phyloP scores from a whole-genome alignment of 1,284 basidiomycete species.

The Rhodotorula sp. region DNA sequence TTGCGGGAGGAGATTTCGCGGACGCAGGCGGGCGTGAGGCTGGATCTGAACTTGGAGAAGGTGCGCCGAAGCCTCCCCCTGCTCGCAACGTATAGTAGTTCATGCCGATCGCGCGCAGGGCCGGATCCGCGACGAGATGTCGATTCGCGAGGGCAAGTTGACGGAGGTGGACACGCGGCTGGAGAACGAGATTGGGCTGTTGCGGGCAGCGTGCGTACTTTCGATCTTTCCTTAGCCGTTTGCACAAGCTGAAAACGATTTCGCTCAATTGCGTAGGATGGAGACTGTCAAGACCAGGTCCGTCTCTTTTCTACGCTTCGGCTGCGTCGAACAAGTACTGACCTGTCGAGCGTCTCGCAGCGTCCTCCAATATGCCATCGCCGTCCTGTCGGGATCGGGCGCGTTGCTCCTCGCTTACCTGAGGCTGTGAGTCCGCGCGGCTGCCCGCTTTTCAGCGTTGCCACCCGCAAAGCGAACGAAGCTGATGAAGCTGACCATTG shows the following conservation, averaged over 20 bases:
- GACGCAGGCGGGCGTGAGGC: constrained; percentile 88
- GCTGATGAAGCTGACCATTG: no score
- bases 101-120: constrained; percentile 47
- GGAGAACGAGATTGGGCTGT: constrained; percentile 89
- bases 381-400: constrained; percentile 44
- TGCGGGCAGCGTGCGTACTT: constrained; percentile 59
- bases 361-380: constrained; percentile 43
- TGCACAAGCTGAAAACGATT: background rate
- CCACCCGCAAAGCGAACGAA: no score
- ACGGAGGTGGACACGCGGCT: constrained; percentile 98
- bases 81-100: background rate
- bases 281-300: no score
- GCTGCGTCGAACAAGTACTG: no score
- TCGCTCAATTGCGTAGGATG: no score
- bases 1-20: constrained; percentile 86
- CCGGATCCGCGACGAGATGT: constrained; percentile 88
- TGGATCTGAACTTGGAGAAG: constrained; percentile 97
- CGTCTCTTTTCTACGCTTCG: no score
- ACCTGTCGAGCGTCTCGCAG: constrained; percentile 6
- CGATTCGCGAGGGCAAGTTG: constrained; percentile 91
- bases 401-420: constrained; percentile 42
- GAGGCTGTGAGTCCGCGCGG: constrained; percentile 29
- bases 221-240: background rate
- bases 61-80: constrained; percentile 46
- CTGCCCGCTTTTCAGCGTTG: no score